Conservation (phyloP, 2,329 filamentous ascomycete genomes). For the Fusarium heterosporum region DNA sequence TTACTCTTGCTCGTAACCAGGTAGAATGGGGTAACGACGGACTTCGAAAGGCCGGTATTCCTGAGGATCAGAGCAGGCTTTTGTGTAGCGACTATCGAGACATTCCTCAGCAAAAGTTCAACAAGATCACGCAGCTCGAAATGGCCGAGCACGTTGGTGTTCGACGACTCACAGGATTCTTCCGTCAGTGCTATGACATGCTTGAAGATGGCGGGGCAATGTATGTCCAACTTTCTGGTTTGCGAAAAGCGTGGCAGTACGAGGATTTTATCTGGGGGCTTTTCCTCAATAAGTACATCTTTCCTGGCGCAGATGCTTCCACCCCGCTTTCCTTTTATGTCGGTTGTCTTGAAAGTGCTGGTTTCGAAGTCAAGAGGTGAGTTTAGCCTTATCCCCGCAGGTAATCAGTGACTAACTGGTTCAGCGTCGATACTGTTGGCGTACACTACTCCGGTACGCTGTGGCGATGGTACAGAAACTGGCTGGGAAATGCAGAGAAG, state of each 20-base stretch:
- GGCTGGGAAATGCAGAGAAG: slow-evolving; percentile 91
- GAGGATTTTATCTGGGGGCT: slow-evolving; percentile 96
- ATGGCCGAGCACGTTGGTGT: slow-evolving; percentile 98
- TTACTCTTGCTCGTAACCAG: slow-evolving; percentile 93
- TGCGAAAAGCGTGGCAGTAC: slow-evolving; percentile 94
- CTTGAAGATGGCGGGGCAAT: slow-evolving; percentile 93
- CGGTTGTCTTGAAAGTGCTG: slow-evolving; percentile 76
- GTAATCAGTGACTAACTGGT: not conserved
- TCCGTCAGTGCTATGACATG: slow-evolving; percentile 90
- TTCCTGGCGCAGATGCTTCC: slow-evolving; percentile 93
- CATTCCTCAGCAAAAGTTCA: slow-evolving; percentile 83
- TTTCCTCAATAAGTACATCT: slow-evolving; percentile 99
- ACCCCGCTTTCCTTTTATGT: slow-evolving; percentile 89
- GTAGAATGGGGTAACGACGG: slow-evolving; percentile 94
- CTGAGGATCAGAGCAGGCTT: slow-evolving; percentile 86
- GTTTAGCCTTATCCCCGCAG: too few species aligned
- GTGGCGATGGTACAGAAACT: slow-evolving; percentile 98
- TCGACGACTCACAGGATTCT: slow-evolving; percentile 81
- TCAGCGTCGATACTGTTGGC: slow-evolving; percentile 83
- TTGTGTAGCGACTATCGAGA: slow-evolving; percentile 96
- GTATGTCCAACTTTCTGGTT: slow-evolving; percentile 91
- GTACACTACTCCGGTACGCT: slow-evolving; percentile 95
- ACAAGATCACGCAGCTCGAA: slow-evolving; percentile 95
- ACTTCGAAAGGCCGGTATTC: slow-evolving; percentile 79
- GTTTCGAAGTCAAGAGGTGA: slow-evolving; percentile 76